Conservation (phyloP, 257 asterid species). For the Nicotiana noctiflora region DNA sequence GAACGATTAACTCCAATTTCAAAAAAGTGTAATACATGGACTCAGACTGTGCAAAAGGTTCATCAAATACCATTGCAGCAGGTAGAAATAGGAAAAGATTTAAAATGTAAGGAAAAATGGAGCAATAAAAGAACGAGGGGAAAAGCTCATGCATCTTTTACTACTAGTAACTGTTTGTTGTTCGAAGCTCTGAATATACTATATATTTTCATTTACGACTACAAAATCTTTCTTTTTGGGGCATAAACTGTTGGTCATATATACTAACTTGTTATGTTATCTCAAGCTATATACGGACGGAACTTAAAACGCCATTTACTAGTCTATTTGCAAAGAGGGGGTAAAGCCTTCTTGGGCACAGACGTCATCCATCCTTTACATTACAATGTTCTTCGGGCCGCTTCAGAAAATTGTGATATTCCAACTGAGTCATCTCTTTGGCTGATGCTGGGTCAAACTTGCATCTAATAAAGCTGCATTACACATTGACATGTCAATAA, state of each 20-base stretch:
- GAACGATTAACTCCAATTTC: no score
- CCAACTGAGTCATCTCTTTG: slow-evolving; percentile 80
- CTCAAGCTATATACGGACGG: neutral
- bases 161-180: neutral
- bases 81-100: neutral
- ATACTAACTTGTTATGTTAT: neutral
- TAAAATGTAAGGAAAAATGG: neutral
- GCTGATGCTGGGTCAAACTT: slow-evolving; percentile 55
- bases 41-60: neutral
- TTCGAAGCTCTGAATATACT: neutral
- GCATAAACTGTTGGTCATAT: neutral
- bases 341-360: neutral
- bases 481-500: neutral
- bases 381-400: slow-evolving; percentile 32
- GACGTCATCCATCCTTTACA: neutral
- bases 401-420: slow-evolving; percentile 66
- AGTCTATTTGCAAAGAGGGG: neutral
- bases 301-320: neutral
- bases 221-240: neutral
- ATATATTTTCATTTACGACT: neutral
- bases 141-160: neutral
- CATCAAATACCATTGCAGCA: neutral
- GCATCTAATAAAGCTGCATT: slow-evolving; percentile 60
- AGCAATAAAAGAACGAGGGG: neutral
- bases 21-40: neutral